Evolutionary conservation across 176 grass and related monocot species (phyloP), one percentile per base, ranked within the genome.

Genomic region (Eragrostis nindensis): DNA sequence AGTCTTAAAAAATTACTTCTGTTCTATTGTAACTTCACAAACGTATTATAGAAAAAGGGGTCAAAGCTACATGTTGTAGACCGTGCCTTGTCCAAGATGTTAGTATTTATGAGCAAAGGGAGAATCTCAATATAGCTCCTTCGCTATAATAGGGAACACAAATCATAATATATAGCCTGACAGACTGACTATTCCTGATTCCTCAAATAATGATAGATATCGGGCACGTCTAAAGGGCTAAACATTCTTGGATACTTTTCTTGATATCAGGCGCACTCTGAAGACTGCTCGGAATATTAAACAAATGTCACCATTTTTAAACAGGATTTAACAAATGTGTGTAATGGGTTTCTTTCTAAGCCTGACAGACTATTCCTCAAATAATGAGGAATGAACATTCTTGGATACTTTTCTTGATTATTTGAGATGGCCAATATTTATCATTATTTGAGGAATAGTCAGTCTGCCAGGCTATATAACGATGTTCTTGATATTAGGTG

Each of bases 281-380:
- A 36, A 0, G 80, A 29, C 10, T 54, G 17, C 32, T 55, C 5
- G 62, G 22, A 30, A 40, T 48, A 80, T 67, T 6, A n/a, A 62
- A 17, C 9, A 87, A 50, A 69, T 70, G 18, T 54, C 53, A 87
- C 18, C 72, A 71, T 45, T 65, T n/a, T n/a, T 17, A 27, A 65
- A 59, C 16, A 48, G 41, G 4, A 60, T 11, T 55, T 26, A 45
- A 71, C 1, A 12, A 18, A 72, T 3, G 1, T 66, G 39, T 48
- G 57, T 32, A 5, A 36, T 15, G 73, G 50, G 2, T 55, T 55
- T n/a, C 54, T 57, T 66, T 19, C 6, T 3, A 47, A n/a, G n/a
- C n/a, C n/a, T n/a, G n/a, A n/a, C n/a, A n/a, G n/a, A n/a, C n/a
- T n/a, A n/a, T n/a, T n/a, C n/a, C n/a, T n/a, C n/a, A n/a, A n/a